Conservation (phyloP, 441 rosid genomes). For the Francoa sonchifolia region DNA sequence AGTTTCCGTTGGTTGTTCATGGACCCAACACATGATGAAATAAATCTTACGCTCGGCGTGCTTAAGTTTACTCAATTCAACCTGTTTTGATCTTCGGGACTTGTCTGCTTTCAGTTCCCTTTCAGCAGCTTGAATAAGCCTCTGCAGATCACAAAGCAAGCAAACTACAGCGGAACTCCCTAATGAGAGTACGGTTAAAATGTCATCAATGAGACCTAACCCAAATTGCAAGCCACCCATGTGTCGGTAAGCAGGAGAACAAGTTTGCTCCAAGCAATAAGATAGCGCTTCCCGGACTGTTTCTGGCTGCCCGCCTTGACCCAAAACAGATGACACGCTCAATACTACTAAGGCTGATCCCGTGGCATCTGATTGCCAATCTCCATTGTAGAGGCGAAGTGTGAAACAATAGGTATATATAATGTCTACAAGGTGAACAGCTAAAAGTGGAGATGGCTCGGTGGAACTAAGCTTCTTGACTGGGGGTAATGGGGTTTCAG, state of each 20-base stretch:
- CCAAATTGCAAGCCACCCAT: conserved; percentile 65
- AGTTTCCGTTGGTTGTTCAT: conserved; percentile 50
- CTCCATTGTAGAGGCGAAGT: conserved; percentile 76
- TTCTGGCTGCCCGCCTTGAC: conserved; percentile 53
- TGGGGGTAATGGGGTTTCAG: conserved; percentile 42
- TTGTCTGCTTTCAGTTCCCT: conserved; percentile 27
- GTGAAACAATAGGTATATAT: conserved; percentile 68
- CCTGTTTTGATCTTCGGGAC: background rate
- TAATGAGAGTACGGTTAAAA: conserved; percentile 34
- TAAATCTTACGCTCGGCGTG: conserved; percentile 59
- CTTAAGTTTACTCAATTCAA: conserved; percentile 29
- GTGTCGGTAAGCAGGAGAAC: conserved; percentile 56
- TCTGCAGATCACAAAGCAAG: conserved; percentile 58
- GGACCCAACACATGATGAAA: conserved; percentile 86
- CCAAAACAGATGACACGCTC: conserved; percentile 52
- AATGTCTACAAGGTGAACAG: conserved; percentile 63
- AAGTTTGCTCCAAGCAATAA: conserved; percentile 60
- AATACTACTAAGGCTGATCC: conserved; percentile 48
- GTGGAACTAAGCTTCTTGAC: conserved; percentile 41
- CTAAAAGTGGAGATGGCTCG: conserved; percentile 60
- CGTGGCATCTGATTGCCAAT: conserved; percentile 60
- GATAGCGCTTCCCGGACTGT: conserved; percentile 46
- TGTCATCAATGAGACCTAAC: conserved; percentile 45
- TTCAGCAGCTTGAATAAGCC: conserved; percentile 44
- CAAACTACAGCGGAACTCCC: conserved; percentile 48